phyloP scores from a whole-genome alignment of 306 rosid genomes.

The Mimosa bimucronata region DNA sequence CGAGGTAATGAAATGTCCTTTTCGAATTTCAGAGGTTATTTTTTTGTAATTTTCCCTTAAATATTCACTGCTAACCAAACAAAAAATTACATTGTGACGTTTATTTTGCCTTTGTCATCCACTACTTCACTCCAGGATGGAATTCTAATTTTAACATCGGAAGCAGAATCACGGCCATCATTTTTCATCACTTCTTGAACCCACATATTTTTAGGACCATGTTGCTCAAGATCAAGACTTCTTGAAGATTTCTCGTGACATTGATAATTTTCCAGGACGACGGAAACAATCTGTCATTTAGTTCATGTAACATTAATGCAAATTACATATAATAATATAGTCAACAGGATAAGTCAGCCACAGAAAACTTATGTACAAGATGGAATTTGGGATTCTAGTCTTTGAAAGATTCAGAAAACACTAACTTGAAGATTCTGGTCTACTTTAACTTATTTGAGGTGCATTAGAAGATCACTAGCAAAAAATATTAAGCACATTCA shows the following conservation, averaged over 20 bases:
- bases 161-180: slow-evolving; percentile 55
- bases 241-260: slow-evolving; percentile 40
- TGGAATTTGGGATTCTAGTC: not conserved
- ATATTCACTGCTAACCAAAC: slow-evolving; percentile 29
- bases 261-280: slow-evolving; percentile 85
- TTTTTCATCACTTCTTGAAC: slow-evolving; percentile 59
- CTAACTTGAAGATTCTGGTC: not conserved
- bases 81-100: slow-evolving; percentile 61
- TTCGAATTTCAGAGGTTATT: too few species aligned
- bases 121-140: slow-evolving; percentile 69
- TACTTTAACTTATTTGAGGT: not conserved
- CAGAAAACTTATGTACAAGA: not conserved
- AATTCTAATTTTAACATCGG: slow-evolving; percentile 50
- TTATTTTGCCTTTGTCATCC: slow-evolving; percentile 64
- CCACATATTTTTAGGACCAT: slow-evolving; percentile 51
- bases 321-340: not conserved
- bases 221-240: slow-evolving; percentile 40
- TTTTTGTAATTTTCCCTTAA: too few species aligned
- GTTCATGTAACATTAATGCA: not conserved
- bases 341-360: not conserved
- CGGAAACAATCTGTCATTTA: slow-evolving; percentile 72
- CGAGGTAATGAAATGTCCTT: too few species aligned
- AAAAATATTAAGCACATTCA: not conserved
- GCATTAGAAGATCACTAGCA: not conserved
- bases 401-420: not conserved